phyloP scores from a whole-genome alignment of 2,329 filamentous ascomycete genomes.

The Elsinoe ampelina region DNA sequence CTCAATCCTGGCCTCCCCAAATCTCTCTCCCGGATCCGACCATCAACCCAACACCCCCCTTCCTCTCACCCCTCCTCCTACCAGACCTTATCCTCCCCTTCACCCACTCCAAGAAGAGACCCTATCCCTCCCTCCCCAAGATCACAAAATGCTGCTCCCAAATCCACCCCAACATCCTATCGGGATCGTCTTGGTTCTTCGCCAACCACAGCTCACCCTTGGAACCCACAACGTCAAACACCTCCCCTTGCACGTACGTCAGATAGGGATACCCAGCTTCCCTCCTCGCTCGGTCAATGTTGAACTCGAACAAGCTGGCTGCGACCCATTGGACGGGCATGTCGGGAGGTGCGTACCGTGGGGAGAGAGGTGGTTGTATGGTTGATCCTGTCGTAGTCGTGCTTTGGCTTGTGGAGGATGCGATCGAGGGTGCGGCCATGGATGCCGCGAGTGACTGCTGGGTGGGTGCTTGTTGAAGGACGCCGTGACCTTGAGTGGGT shows the following conservation, averaged over 20 bases:
- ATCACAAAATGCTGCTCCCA: conserved; percentile 89
- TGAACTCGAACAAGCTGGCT: conserved; percentile 92
- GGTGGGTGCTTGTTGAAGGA: conserved; percentile 26
- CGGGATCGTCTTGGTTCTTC: conserved; percentile 86
- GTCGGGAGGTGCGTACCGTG: conserved; percentile 19
- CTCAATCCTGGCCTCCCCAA: not conserved
- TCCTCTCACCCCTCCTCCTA: not conserved
- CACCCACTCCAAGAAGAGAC: not conserved
- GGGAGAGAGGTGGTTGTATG: conserved; percentile 14
- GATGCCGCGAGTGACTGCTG: not conserved
- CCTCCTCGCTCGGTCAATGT: conserved; percentile 82
- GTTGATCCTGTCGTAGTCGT: conserved; percentile 8
- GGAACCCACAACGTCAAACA: conserved; percentile 68
- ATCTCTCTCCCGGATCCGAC: not conserved
- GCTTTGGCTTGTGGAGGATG: conserved; percentile 11
- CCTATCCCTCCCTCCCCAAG: conserved; percentile 8
- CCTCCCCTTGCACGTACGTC: conserved; percentile 87
- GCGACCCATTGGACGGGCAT: conserved; percentile 68
- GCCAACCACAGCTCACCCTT: conserved; percentile 97
- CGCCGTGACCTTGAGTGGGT: not conserved
- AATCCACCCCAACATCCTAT: conserved; percentile 81
- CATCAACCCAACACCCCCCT: not conserved
- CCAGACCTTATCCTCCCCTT: not conserved
- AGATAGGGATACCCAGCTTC: conserved; percentile 95
- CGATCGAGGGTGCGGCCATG: conserved; percentile 4